Evolutionary conservation across 2,329 filamentous ascomycete genomes (phyloP).

Genomic region (Graphilbum ipis-grandicollis): DNA sequence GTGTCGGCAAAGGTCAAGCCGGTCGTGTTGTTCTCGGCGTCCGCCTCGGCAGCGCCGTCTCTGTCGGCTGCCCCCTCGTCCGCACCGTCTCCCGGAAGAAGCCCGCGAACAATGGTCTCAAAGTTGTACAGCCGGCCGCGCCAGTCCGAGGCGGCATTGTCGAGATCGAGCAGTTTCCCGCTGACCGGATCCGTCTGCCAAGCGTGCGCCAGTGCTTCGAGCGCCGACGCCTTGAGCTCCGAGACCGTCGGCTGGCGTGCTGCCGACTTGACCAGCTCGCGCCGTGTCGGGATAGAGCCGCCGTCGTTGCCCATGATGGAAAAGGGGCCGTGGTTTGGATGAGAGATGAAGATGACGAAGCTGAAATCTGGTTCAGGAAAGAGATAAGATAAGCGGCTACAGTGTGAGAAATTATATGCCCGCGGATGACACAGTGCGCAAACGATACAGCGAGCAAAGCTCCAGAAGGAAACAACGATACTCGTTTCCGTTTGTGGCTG

Average conservation of each 20-base stretch:
- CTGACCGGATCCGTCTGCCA: constrained; percentile 87
- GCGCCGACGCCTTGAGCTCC: constrained; percentile 74
- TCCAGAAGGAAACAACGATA: too few relatives aligned
- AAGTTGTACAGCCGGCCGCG: constrained; percentile 86
- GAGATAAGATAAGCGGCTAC: too few relatives aligned
- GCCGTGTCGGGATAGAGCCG: constrained; percentile 85
- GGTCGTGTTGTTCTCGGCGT: constrained; percentile 27
- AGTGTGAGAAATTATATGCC: too few relatives aligned
- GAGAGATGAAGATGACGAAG: not conserved
- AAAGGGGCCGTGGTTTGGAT: not conserved
- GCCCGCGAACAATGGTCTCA: constrained; percentile 57
- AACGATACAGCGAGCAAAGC: too few relatives aligned
- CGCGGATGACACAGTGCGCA: too few relatives aligned
- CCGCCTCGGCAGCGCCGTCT: constrained; percentile 13
- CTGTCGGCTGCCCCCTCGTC: not conserved
- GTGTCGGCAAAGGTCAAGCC: constrained; percentile 24
- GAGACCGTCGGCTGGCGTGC: constrained; percentile 66
- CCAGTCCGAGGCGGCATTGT: constrained; percentile 69
- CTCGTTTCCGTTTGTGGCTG: not conserved
- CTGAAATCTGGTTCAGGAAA: too few relatives aligned
- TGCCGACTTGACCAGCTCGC: constrained; percentile 89
- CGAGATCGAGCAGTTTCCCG: constrained; percentile 48
- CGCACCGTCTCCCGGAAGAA: constrained; percentile 35
- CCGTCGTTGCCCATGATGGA: constrained; percentile 84
- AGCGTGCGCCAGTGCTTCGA: constrained; percentile 69